A percentile compares a stretch with the other conserved stretches of the same genome.
These are phyloP conservation scores for Neurospora crassa DNA, from an alignment of 2,329 filamentous ascomycete species.

Conservation along the genomic window DNA sequence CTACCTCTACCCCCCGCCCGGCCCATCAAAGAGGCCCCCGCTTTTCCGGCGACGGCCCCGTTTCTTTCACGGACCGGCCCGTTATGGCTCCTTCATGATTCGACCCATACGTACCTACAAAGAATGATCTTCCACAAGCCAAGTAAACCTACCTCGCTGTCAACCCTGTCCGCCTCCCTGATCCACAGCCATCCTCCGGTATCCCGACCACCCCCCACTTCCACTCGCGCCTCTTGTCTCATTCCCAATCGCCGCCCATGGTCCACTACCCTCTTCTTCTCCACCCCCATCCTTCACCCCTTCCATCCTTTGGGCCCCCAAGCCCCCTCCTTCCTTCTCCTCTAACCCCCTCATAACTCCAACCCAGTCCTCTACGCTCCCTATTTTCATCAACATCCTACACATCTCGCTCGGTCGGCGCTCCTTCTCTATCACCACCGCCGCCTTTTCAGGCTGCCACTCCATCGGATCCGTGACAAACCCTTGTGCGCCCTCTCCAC, in stretches of 20 bases:
- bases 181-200: neutral
- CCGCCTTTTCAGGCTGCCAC: slow-evolving; percentile 9
- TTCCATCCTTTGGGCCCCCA: neutral
- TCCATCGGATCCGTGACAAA: slow-evolving; percentile 7
- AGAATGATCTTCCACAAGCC: neutral
- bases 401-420: neutral
- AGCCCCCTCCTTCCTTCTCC: neutral
- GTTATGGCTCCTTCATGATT: neutral
- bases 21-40: neutral
- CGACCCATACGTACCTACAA: too few species aligned
- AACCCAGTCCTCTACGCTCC: neutral
- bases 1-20: neutral
- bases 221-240: too few species aligned
- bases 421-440: slow-evolving; percentile 1
- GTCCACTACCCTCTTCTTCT: neutral
- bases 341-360: neutral
- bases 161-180: neutral
- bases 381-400: neutral
- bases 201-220: too few species aligned
- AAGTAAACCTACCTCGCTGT: neutral
- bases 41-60: neutral
- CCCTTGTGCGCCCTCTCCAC: neutral
- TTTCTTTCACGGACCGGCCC: neutral
- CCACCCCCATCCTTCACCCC: neutral
- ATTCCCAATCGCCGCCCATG: too few species aligned